Percentiles rank a stretch among this genome's conserved stretches.
These are phyloP conservation scores for Gossypium gossypioides DNA, from an alignment of 441 rosid species.

Conservation along the genomic window DNA sequence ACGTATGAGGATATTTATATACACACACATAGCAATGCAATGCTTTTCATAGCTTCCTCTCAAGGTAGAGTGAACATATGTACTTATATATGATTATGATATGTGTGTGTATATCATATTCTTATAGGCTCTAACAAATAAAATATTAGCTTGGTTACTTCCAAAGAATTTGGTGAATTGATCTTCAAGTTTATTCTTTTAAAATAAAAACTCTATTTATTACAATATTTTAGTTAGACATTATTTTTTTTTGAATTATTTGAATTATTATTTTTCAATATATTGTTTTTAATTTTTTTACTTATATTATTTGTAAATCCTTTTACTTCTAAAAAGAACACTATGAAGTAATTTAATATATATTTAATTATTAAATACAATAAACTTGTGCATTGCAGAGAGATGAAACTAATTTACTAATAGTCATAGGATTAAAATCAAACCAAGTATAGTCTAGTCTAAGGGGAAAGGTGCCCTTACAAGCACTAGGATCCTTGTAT, in stretches of 20 bases:
- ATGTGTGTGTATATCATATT: neutral
- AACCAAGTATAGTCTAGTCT: neutral
- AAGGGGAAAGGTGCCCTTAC: neutral
- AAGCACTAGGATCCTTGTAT: neutral
- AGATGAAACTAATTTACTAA: neutral
- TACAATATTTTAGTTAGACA: neutral
- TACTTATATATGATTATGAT: neutral
- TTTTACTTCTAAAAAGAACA: too few species aligned
- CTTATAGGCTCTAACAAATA: neutral
- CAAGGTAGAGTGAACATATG: neutral
- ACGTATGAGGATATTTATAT: neutral
- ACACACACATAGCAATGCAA: neutral
- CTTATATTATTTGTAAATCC: neutral
- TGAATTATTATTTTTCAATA: too few species aligned
- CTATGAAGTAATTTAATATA: neutral
- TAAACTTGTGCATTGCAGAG: neutral
- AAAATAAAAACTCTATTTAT: neutral
- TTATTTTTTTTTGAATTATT: too few species aligned
- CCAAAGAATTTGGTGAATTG: neutral
- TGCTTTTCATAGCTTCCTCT: neutral
- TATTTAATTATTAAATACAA: too few species aligned
- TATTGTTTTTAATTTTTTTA: too few species aligned
- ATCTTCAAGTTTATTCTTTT: neutral
- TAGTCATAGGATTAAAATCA: neutral
- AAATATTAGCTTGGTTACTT: neutral